Conservation (phyloP, 208 protist genomes). For the Acanthamoeba quina region DNA sequence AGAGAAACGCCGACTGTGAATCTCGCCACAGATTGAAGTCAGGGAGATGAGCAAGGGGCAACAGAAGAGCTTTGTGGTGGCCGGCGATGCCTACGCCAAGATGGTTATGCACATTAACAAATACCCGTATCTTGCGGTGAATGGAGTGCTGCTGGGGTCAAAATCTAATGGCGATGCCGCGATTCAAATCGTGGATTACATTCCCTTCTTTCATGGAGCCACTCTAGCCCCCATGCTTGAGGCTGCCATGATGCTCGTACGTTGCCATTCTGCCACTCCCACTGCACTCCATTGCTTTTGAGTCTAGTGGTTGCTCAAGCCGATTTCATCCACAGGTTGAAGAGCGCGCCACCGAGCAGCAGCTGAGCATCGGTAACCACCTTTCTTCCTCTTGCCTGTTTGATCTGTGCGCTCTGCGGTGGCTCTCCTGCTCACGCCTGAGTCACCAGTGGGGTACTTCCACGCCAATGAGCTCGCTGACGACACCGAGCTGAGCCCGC, state of each 20-base stretch:
- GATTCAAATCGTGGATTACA: conserved; percentile 51
- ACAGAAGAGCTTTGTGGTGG: neutral
- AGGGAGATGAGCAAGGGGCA: neutral
- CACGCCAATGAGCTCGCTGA: conserved; percentile 64
- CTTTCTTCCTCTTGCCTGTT: neutral
- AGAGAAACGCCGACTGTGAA: neutral
- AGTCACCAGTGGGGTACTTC: conserved; percentile 38
- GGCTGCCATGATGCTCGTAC: conserved; percentile 43
- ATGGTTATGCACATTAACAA: conserved; percentile 56
- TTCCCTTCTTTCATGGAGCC: conserved; percentile 63
- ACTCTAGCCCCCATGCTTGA: conserved; percentile 59
- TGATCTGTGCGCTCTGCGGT: neutral
- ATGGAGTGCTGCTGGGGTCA: conserved; percentile 63
- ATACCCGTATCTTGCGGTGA: conserved; percentile 28
- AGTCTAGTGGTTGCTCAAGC: neutral
- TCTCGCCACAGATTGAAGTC: neutral
- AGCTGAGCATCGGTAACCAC: conserved; percentile 7
- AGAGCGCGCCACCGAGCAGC: neutral
- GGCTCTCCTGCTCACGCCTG: neutral
- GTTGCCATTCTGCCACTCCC: neutral
- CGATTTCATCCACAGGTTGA: neutral
- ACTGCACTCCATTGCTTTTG: neutral
- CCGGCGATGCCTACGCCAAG: conserved; percentile 52
- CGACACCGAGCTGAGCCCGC: conserved; percentile 42
- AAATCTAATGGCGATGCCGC: neutral